Base-by-base conservation (phyloP, 202 grass and related monocot genomes). In the Eragrostis tef region DNA sequence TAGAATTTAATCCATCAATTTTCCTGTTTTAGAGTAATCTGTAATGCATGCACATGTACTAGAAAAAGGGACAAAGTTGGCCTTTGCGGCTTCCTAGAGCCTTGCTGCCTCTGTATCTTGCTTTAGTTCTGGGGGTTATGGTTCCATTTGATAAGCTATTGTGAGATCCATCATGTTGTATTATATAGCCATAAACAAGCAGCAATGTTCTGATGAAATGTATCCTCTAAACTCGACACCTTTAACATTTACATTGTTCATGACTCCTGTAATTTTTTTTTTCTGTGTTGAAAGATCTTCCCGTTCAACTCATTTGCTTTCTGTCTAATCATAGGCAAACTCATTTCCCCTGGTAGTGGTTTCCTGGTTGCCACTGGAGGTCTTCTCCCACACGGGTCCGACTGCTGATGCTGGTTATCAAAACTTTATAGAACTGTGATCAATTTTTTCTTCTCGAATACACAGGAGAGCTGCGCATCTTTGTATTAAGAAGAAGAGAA, bases 141-240 rank as follows among this genome's bases (percentile, higher is more conserved):
- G 74, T 41, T 79, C 43, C 46, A 70, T 69, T 47, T 70, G 20
- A 62, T 70, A 75, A 44, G 44, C 79, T 75, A 74, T 45, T 5
- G 74, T 70, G 46, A 90, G 88, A 79, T 89, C 52, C 79, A 36
- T 19, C 44, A 44, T 64, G 68, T 49, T 89, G 79, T 89, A 81
- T 64, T 79, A 89, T 86, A 86, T 68, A 79, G 73, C 72, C 88
- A 89, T 74, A 90, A 79, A 75, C 50, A 83, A 79, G 88, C 83
- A 83, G 79, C 79, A 75, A 74, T 79, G 68, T 79, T 64, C 34
- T 74, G 79, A 74, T 25, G 73, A 61, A 79, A 39, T 79, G 46
- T 68, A 61, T 58, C 52, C 41, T 44, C 12, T 2, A 22, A 14
- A 56, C 36, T 4, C 46, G 15, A 44, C 27, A 41, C 49, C 52